Base-by-base conservation (phyloP, 2,329 filamentous ascomycete species). In the Claviceps citrina region DNA sequence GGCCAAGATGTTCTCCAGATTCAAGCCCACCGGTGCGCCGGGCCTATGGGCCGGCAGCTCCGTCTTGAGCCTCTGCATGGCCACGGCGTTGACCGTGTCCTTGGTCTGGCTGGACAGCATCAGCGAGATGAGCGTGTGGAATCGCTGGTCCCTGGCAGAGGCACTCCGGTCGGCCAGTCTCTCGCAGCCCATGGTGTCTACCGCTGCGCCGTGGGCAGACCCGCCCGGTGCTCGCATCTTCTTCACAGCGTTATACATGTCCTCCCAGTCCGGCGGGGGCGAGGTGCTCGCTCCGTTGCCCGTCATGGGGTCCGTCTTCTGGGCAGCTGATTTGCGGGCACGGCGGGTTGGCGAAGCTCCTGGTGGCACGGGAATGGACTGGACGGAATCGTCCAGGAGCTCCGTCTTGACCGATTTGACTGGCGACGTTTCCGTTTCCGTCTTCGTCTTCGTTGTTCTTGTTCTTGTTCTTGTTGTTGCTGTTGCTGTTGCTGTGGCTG, bases 161-260 rank as follows among this genome's bases (percentile, higher is more conserved):
- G 70, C 67, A 1, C 51, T 58, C 13, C 62, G 56, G 36, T 69
- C 63, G 3, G 82, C 83, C 8, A 91, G 68, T 7, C 74, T 73
- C 60, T 86, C 86, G 60, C 91, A 98, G 9, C 91, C 91, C 87
- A 96, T 95, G 0, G 89, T 96, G 58, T 98, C 91, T 9, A 98
- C 91, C 0, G 89, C 83, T 1, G 91, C 91, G 71, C 81, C 60
- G 65, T 72, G 55, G 55, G 81, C 62, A 62, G 61, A 53, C 6
- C 69, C 70, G 3, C 68, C 70, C 0, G 62, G 56, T 4, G 60
- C 57, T 2, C 76, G 79, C 86, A 96, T 95, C 52, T 74, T 71
- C 52, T 80, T 79, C 33, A 93, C 81, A 1, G 75, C 63, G 26
- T 70, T 62, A 61, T 95, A 98, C 42, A 94, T 76, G 42, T 78